These are phyloP conservation scores for Agroathelia rolfsii DNA, from an alignment of 1,284 basidiomycete species.

Conservation along the genomic window DNA sequence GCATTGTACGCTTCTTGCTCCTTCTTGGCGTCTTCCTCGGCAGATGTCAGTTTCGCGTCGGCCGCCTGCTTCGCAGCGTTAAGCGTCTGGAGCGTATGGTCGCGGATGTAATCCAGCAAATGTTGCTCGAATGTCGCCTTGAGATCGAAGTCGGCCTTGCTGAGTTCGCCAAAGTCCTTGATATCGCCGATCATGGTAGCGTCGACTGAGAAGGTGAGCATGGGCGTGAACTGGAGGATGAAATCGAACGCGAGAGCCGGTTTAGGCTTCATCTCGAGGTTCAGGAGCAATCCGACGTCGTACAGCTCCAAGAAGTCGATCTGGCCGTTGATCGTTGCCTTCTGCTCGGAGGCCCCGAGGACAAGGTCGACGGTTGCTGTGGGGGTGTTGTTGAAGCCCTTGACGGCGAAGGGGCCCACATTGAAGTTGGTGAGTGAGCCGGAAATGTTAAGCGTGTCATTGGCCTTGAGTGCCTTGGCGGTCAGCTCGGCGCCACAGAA, in stretches of 20 bases:
- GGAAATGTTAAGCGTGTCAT: no score
- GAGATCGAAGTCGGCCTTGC: slow-evolving; percentile 5
- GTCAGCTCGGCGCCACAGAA: slow-evolving; percentile 4
- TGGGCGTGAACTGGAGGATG: slow-evolving; percentile 5
- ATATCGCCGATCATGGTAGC: slow-evolving; percentile 3
- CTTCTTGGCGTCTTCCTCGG: no score
- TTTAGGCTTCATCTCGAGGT: slow-evolving; percentile 4
- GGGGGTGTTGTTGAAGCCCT: background rate
- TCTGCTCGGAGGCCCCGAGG: slow-evolving; percentile 2
- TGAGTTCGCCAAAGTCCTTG: slow-evolving; percentile 3
- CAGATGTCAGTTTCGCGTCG: no score
- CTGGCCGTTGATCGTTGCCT: slow-evolving; percentile 4
- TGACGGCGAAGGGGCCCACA: no score
- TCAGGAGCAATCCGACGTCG: slow-evolving; percentile 2
- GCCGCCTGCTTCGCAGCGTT: no score
- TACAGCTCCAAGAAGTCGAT: slow-evolving; percentile 6
- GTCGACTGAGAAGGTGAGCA: slow-evolving; percentile 6
- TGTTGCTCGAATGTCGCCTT: slow-evolving; percentile 7
- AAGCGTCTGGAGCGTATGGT: no score
- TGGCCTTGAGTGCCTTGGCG: background rate
- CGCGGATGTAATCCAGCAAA: slow-evolving; percentile 6
- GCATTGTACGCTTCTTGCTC: no score
- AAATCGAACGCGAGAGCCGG: slow-evolving; percentile 5
- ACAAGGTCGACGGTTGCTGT: slow-evolving; percentile 3
- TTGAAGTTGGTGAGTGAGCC: no score